Conservation (phyloP, 306 rosid genomes). For the Fagus sylvatica region DNA sequence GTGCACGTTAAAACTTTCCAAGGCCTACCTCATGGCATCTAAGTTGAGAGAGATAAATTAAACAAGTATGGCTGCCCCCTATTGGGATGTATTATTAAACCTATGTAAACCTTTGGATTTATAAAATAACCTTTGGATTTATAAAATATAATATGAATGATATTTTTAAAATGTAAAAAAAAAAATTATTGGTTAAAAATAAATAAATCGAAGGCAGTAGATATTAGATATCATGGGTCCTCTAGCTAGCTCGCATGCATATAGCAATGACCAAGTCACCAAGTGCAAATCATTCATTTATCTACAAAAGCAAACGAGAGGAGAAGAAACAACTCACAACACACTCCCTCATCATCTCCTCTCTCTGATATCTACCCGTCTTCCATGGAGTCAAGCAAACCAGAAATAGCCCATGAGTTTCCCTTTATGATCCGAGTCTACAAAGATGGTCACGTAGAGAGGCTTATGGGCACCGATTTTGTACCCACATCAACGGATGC, state of each 20-base stretch:
- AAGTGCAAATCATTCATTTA: background rate
- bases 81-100: background rate
- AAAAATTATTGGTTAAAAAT: too few species aligned
- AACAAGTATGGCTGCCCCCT: background rate
- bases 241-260: background rate
- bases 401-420: constrained; percentile 23
- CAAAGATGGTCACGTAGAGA: constrained; percentile 29
- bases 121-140: too few species aligned
- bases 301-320: background rate
- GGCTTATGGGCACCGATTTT: constrained; percentile 27
- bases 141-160: too few species aligned
- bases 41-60: constrained; percentile 5
- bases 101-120: too few species aligned
- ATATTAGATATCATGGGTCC: too few species aligned
- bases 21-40: background rate
- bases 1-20: constrained; percentile 24
- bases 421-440: constrained; percentile 23
- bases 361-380: background rate
- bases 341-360: constrained; percentile 4
- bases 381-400: constrained; percentile 15
- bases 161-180: too few species aligned
- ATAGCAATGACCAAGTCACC: background rate
- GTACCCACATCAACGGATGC: constrained; percentile 32
- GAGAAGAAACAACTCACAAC: background rate
- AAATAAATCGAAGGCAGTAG: too few species aligned